These are phyloP conservation scores for Yamadazyma conglobata DNA, from an alignment of 1,139 yeast genomes.

Conservation along the genomic window DNA sequence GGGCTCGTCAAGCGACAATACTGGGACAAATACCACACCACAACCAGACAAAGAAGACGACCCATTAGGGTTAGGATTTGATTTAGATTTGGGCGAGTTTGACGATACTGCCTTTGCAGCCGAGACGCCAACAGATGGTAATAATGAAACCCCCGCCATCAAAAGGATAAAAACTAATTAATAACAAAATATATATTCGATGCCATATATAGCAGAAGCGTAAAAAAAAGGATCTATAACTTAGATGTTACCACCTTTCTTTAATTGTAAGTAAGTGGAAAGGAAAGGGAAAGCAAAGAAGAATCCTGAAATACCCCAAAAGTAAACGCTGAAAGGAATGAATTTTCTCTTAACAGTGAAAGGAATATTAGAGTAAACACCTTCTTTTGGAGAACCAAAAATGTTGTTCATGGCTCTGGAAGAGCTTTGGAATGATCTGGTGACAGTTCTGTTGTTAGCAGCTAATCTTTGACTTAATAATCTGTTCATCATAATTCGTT, in stretches of 20 bases:
- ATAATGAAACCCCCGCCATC: too few relatives aligned
- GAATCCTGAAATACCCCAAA: conserved; percentile 72
- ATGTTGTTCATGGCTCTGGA: conserved; percentile 31
- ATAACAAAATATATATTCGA: conserved; percentile 2
- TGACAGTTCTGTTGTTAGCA: conserved; percentile 23
- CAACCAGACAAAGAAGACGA: not conserved
- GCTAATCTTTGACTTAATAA: conserved; percentile 12
- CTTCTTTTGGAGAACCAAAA: conserved; percentile 59
- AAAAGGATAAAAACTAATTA: too few relatives aligned
- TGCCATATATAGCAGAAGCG: conserved; percentile 1
- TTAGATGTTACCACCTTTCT: conserved; percentile 56
- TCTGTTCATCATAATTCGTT: conserved; percentile 12
- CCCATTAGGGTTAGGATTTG: conserved; percentile 6
- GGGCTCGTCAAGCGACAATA: too few relatives aligned
- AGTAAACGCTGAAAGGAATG: conserved; percentile 77
- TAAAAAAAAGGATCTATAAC: not conserved
- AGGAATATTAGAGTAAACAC: conserved; percentile 89
- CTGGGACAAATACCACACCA: not conserved
- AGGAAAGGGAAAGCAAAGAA: conserved; percentile 64
- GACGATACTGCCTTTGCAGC: too few relatives aligned
- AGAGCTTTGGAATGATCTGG: conserved; percentile 41
- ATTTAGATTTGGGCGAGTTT: conserved; percentile 3
- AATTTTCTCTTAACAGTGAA: conserved; percentile 86
- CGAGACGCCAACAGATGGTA: too few relatives aligned
- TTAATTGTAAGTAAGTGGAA: conserved; percentile 65